phyloP scores from a whole-genome alignment of 2,329 filamentous ascomycete species.

The Aphanoascus verrucosus region DNA sequence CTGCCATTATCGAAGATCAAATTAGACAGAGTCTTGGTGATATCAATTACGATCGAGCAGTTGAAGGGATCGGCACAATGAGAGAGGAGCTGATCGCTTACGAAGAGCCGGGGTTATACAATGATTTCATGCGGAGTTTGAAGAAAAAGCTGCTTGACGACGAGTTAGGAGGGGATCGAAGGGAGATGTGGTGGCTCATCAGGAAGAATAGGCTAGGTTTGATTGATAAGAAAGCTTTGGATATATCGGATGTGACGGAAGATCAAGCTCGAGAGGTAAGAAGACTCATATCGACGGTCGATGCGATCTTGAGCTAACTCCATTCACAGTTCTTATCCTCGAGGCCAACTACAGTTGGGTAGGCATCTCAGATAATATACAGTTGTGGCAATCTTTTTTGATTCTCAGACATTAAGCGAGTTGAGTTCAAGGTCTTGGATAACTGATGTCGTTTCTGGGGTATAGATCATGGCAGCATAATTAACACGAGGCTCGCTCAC shows the following conservation, averaged over 20 bases:
- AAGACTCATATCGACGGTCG: neutral
- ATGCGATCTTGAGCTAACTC: constrained; percentile 8
- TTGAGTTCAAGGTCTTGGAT: neutral
- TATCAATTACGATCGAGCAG: constrained; percentile 58
- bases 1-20: constrained; percentile 54
- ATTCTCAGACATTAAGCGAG: neutral
- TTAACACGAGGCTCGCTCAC: neutral
- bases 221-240: constrained; percentile 54
- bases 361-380: neutral
- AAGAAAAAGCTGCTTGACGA: constrained; percentile 62
- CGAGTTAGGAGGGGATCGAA: constrained; percentile 62
- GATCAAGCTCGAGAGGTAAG: constrained; percentile 56
- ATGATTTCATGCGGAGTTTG: constrained; percentile 57
- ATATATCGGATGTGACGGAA: constrained; percentile 54
- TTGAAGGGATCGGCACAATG: constrained; percentile 68
- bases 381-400: too few relatives aligned
- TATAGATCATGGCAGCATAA: constrained; percentile 3
- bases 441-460: neutral
- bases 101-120: constrained; percentile 68
- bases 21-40: constrained; percentile 66
- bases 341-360: constrained; percentile 5
- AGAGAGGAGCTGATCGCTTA: constrained; percentile 63
- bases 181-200: constrained; percentile 72
- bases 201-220: constrained; percentile 58
- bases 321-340: constrained; percentile 18